Base-by-base conservation (phyloP, 1,139 yeast genomes). In the Sugiyamaella grinbergsii region DNA sequence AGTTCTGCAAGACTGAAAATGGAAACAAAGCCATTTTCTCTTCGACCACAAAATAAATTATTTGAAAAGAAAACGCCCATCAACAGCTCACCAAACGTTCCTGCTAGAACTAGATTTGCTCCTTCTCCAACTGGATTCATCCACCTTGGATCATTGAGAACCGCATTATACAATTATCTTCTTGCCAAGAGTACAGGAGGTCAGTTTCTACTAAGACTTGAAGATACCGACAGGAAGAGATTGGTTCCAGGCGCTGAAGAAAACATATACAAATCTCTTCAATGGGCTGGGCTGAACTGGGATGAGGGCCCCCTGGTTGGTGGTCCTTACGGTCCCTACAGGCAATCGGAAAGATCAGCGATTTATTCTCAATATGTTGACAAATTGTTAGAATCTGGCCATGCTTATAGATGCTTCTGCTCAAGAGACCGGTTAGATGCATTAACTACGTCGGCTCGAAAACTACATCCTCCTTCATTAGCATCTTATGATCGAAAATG, bases 81-180 rank as follows among this genome's bases (percentile, higher is more conserved):
- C n/a, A 20, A 18, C 28, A 18, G 5, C 41, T 5, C 22, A 8
- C 28, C 41, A 23, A 8, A 4, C 4, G 23, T 8, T 0, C 95
- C 96, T 0, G 96, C 84, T 0, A 70, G 96, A 56, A 89, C 98
- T 1, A 72, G 99, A 58, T 93, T 93, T 70, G 99, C 99, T 0
- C 98, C 99, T 0, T 91, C 98, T 2, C 99, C 99, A 0, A 93
- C 99, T 0, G 99, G 99, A 0, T 80, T 79, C 56, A 74, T 94
- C 33, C 99, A 93, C 66, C 68, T 94, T 52, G 99, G 99, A 0
- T 90, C 98, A 0, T 68, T 94, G 45, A 72, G 99, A 64, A 93
- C 99, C 0, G 98, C 98, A 0, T 68, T 93, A 24, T 94, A 89
- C 70, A 94, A 93, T 66, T 93, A 84, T 62, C 68, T 93, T 26